Conservation (phyloP, 371 early-diverging fungal genomes). For the Cladochytrium tenue region DNA sequence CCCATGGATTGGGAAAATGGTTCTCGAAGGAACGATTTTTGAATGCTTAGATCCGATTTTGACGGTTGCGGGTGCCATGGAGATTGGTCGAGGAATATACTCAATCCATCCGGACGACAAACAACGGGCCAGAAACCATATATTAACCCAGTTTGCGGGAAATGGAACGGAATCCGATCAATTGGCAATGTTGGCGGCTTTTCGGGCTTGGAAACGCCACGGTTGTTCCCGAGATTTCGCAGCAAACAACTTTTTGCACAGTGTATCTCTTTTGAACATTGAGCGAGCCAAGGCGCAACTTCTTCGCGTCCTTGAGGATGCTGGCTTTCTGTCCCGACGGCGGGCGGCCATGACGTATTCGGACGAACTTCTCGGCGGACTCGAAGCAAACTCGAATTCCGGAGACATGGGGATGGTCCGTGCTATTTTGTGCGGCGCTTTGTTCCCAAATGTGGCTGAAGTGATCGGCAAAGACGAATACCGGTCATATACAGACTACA, state of each 20-base stretch:
- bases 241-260: conserved; percentile 28
- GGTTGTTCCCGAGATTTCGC: conserved; percentile 24
- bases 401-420: conserved; percentile 29
- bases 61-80: conserved; percentile 72
- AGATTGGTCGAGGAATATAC: conserved; percentile 35
- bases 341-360: neutral
- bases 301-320: conserved; percentile 30
- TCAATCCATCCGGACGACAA: conserved; percentile 41
- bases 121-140: conserved; percentile 28
- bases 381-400: conserved; percentile 20
- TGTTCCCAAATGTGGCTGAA: conserved; percentile 47
- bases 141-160: conserved; percentile 27
- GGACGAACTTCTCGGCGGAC: conserved; percentile 22
- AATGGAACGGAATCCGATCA: conserved; percentile 33
- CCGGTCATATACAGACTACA: conserved; percentile 14
- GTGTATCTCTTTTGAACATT: conserved; percentile 28
- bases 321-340: conserved; percentile 2
- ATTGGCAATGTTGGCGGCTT: conserved; percentile 32
- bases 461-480: conserved; percentile 37
- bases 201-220: conserved; percentile 23
- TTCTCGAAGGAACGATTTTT: conserved; percentile 76
- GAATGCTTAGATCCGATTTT: conserved; percentile 80
- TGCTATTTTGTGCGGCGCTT: conserved; percentile 29
- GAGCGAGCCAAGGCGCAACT: conserved; percentile 36
- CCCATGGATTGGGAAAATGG: conserved; percentile 78